A percentile compares a stretch with the other conserved stretches of the same genome.
phyloP scores from a whole-genome alignment of 768 basidiomycete genomes.

The Daedaleopsis nitida region DNA sequence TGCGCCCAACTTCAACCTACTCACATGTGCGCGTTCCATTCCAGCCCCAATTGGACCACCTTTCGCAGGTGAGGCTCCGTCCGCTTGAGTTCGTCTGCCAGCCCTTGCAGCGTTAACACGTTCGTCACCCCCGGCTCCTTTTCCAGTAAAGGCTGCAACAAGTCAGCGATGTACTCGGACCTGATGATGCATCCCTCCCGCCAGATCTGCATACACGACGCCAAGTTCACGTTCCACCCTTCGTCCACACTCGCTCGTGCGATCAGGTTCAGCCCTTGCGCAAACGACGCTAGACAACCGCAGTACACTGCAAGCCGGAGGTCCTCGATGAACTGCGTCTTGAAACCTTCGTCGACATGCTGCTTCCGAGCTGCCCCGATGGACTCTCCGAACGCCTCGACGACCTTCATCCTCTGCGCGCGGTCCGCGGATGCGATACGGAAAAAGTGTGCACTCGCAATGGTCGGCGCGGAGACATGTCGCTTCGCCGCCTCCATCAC shows the following conservation, averaged over 20 bases:
- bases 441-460: conserved; percentile 26
- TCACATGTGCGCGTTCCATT: conserved; percentile 24
- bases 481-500: conserved; percentile 24
- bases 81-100: conserved; percentile 19
- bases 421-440: conserved; percentile 28
- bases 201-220: conserved; percentile 24
- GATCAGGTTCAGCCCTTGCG: conserved; percentile 25
- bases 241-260: conserved; percentile 24
- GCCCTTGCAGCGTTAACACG: conserved; percentile 14
- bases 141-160: conserved; percentile 22
- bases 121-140: conserved; percentile 12
- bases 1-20: neutral
- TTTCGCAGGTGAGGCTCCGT: conserved; percentile 14
- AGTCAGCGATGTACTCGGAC: conserved; percentile 24
- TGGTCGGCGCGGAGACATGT: conserved; percentile 24
- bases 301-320: conserved; percentile 25
- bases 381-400: conserved; percentile 14
- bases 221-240: conserved; percentile 23
- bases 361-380: conserved; percentile 18
- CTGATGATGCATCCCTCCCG: conserved; percentile 28
- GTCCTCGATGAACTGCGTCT: conserved; percentile 16
- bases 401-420: conserved; percentile 20
- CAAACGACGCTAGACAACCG: conserved; percentile 22
- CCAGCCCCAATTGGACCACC: conserved; percentile 14
- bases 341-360: conserved; percentile 13